Base-by-base conservation (phyloP, 768 basidiomycete genomes). In the Lactarius quietus region DNA sequence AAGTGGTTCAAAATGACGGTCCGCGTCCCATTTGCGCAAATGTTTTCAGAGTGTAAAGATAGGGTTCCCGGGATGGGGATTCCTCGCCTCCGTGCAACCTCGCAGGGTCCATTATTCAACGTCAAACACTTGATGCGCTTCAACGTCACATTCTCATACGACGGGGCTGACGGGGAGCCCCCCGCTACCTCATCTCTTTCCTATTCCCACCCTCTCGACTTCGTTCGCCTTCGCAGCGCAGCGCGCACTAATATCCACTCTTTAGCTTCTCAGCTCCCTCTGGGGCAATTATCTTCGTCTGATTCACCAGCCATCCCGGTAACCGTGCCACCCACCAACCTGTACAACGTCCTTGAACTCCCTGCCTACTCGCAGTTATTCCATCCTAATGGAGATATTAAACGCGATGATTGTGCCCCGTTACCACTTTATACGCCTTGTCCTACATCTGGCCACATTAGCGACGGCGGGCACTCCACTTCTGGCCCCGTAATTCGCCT, bases 291-390 rank as follows among this genome's bases (percentile, higher is more conserved):
- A 20, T 57, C 61, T 57, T 71, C 59, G 55, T 9, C 55, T 56
- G 31, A 59, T 66, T 36, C 68, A 23, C 36, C 58, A 3, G 48
- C 36, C 14, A 23, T 39, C n/a, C n/a, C 58, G 26, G n/a, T 48
- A 10, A 38, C 70, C 18, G 60, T 55, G 23, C 54, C 38, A 33
- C 39, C 45, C 64, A 62, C 43, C 23, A 36, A 66, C 39, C 70
- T 73, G 6, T 72, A 72, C 59, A 70, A 70, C 58, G 65, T 72
- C 6, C 73, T 75, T 17, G 70, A 70, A 51, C 83, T 91, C 23
- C 92, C 92, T 2, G 82, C 86, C 3, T 93, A 93, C 72, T 90
- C 89, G 6, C 89, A 92, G 68, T 79, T 93, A 23, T 93, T 87
- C 76, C 77, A 92, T 71, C 71, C 78, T 20, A 89, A 90, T 69